A percentile compares a stretch with the other conserved stretches of the same genome.
Evolutionary conservation across 78 protist genomes (phyloP).

Genomic region (Polysphondylium violaceum): DNA sequence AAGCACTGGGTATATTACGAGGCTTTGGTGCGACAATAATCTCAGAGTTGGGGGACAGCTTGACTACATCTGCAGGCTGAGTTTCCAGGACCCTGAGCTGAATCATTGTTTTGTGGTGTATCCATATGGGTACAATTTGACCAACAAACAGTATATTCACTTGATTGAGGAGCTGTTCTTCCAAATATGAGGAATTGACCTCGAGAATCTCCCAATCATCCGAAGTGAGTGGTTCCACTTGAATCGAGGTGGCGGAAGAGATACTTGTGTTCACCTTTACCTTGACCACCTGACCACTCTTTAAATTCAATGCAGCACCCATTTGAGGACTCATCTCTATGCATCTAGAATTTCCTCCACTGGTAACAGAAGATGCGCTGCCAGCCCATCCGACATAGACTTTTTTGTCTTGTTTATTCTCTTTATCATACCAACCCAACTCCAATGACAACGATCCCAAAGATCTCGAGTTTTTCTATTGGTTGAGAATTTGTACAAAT

Average conservation of each 20-base stretch:
- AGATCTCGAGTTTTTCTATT: constrained; percentile 3
- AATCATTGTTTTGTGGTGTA: constrained; percentile 64
- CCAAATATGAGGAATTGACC: constrained; percentile 59
- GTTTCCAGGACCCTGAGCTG: constrained; percentile 39
- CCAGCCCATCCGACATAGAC: constrained; percentile 82
- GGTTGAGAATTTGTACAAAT: not conserved
- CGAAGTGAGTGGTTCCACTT: constrained; percentile 74
- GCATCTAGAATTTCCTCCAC: constrained; percentile 5
- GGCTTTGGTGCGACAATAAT: constrained; percentile 80
- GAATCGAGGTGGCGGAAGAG: constrained; percentile 11
- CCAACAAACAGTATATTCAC: constrained; percentile 37
- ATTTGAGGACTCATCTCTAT: constrained; percentile 71
- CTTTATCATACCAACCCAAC: constrained; percentile 65
- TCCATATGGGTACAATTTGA: constrained; percentile 78
- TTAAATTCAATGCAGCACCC: constrained; percentile 2
- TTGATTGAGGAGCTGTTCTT: constrained; percentile 76
- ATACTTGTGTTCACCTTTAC: constrained; percentile 1
- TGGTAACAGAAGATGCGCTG: constrained; percentile 1
- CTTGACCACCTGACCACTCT: not conserved
- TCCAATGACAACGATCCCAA: constrained; percentile 47
- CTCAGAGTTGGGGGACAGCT: constrained; percentile 29
- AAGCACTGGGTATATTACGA: constrained; percentile 3
- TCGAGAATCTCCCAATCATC: constrained; percentile 85
- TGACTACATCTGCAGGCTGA: constrained; percentile 13
- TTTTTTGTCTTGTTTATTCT: constrained; percentile 23